Evolutionary conservation across 2,329 filamentous ascomycete species (phyloP), one percentile per base, ranked within the genome.

Genomic region (Scytalidium sp.): DNA sequence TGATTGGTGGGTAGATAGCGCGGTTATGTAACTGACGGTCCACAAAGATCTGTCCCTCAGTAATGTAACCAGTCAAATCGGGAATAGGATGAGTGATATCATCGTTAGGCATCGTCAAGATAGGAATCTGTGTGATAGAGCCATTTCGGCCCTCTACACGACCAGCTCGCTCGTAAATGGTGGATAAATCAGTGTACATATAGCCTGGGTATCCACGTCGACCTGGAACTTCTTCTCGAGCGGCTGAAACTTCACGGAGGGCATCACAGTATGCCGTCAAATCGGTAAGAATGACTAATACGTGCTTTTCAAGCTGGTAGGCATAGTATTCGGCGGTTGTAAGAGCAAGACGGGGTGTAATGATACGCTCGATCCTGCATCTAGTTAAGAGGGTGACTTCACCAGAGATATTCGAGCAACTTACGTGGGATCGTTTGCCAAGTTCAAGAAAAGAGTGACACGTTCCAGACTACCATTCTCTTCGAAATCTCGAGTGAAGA

Each of bases 151-250:
- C 95, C 66, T 90, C 80, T 45, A 99, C 94, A 88, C 94, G 94
- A 67, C 94, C 94, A 62, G 94, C 94, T 76, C 94, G 92, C 76
- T 99, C 94, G 80, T 99, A 99, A 65, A 99, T 97, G 67, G 94
- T 99, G 52, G 94, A 97, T 85, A 99, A 88, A 84, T 99, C 95
- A 61, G 94, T 99, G 80, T 99, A 99, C 94, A 99, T 99, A 82
- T 99, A 99, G 89, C 94, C 94, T 47, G 94, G 94, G 78, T 94
- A 99, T 82, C 94, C 94, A 85, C 94, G 93, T 72, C 94, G 93
- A 80, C 94, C 94, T 39, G 94, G 94, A 41, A 99, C 94, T 85
- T 99, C 94, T 81, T 99, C 94, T 76, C 94, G 85, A 47, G 94
- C 94, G 48, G 94, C 93, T 13, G 94, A 99, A 45, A 99, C 94